phyloP scores from a whole-genome alignment of 257 asterid species.

The Perilla frutescens region DNA sequence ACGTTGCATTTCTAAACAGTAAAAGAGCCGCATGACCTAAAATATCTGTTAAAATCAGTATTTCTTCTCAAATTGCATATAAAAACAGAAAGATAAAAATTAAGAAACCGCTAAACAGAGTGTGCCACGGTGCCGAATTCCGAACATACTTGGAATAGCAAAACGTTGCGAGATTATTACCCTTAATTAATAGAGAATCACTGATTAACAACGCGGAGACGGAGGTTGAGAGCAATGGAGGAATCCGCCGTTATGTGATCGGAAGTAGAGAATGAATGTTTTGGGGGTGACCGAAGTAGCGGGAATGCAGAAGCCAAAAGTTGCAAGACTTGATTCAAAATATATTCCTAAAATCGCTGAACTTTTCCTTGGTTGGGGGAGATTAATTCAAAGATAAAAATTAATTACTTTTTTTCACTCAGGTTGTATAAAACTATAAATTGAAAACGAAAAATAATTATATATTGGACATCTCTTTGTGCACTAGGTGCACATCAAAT shows the following conservation, averaged over 20 bases:
- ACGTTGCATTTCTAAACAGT: not conserved
- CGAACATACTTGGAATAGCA: not conserved
- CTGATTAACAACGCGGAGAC: not conserved
- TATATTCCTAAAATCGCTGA: not conserved
- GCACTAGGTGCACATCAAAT: too few relatives aligned
- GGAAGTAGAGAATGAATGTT: not conserved
- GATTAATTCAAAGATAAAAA: not conserved
- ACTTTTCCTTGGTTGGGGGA: too few relatives aligned
- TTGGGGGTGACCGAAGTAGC: constrained; percentile 8
- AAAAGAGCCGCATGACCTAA: not conserved
- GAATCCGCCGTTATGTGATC: constrained; percentile 3
- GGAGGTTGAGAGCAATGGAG: not conserved
- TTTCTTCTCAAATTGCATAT: not conserved
- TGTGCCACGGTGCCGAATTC: not conserved
- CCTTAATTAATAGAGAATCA: not conserved
- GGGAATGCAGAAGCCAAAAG: constrained; percentile 21
- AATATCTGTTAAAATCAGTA: not conserved
- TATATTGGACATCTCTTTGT: too few relatives aligned
- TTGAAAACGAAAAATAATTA: too few relatives aligned
- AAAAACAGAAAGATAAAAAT: not conserved
- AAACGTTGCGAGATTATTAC: not conserved
- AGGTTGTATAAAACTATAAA: too few relatives aligned
- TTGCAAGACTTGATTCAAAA: not conserved
- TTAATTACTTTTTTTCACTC: too few relatives aligned
- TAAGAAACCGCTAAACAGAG: not conserved